These are phyloP conservation scores for Acmispon strigosus DNA, from an alignment of 306 rosid genomes.

Conservation along the genomic window DNA sequence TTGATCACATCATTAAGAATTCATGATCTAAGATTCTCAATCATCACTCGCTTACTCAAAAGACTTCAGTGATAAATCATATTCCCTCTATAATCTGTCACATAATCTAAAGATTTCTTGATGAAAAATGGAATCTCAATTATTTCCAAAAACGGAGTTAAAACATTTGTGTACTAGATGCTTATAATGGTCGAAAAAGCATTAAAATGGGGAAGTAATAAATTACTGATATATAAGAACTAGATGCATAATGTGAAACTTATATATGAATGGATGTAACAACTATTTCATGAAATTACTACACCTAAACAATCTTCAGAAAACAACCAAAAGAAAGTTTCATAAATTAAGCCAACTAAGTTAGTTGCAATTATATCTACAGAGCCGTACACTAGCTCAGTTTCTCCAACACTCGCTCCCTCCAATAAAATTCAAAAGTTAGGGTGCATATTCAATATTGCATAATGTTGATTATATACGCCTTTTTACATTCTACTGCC, in stretches of 20 bases:
- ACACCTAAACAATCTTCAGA: background rate
- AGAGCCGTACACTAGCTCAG: background rate
- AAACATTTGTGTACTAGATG: background rate
- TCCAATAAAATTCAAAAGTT: background rate
- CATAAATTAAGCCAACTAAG: background rate
- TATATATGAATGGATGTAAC: background rate
- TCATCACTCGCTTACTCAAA: background rate
- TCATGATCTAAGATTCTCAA: background rate
- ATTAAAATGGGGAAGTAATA: background rate
- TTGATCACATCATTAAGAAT: background rate
- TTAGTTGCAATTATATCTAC: background rate
- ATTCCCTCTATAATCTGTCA: background rate
- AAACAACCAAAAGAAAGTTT: background rate
- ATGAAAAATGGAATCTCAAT: conserved; percentile 4
- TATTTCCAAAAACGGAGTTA: background rate
- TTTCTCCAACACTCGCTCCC: background rate
- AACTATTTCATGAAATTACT: background rate
- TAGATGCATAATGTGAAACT: background rate
- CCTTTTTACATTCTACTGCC: background rate
- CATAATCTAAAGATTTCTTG: background rate
- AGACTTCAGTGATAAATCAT: background rate
- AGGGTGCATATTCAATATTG: background rate
- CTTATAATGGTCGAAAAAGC: background rate
- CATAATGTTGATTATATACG: background rate
- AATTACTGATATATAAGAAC: background rate